These are phyloP conservation scores for Neoboletus subvelutipes DNA, from an alignment of 768 basidiomycete species.

Conservation along the genomic window DNA sequence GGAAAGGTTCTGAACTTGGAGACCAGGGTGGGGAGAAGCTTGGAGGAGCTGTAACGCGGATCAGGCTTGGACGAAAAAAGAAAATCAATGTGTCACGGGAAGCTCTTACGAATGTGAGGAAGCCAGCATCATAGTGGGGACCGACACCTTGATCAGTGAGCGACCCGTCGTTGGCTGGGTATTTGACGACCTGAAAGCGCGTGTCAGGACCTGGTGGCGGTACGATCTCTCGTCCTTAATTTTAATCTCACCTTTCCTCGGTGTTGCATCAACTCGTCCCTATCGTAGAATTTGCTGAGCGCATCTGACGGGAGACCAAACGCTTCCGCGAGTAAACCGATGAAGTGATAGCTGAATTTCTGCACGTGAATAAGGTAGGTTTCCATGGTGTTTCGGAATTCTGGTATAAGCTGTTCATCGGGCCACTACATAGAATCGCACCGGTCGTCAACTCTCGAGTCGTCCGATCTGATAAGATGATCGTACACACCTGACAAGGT, in stretches of 20 bases:
- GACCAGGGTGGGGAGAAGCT: slow-evolving; percentile 74
- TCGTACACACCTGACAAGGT: slow-evolving; percentile 62
- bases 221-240: background rate
- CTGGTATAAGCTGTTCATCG: slow-evolving; percentile 64
- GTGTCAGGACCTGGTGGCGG: background rate
- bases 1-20: slow-evolving; percentile 79
- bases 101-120: slow-evolving; percentile 66
- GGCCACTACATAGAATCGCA: slow-evolving; percentile 60
- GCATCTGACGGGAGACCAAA: slow-evolving; percentile 63
- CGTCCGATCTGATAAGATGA: background rate
- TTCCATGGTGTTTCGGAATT: slow-evolving; percentile 58
- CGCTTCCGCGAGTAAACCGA: slow-evolving; percentile 63
- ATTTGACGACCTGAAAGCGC: slow-evolving; percentile 55
- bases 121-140: slow-evolving; percentile 81
- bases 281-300: slow-evolving; percentile 63
- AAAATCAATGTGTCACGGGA: too few relatives aligned
- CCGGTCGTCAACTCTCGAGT: background rate
- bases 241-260: slow-evolving; percentile 51
- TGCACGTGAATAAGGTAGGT: slow-evolving; percentile 62
- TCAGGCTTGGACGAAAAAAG: background rate
- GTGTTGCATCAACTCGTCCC: slow-evolving; percentile 64
- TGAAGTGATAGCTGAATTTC: slow-evolving; percentile 58
- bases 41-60: slow-evolving; percentile 58
- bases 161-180: slow-evolving; percentile 55
- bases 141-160: slow-evolving; percentile 72